Conservation (phyloP, 2,329 filamentous ascomycete genomes). For the Aspergillus glaucus region DNA sequence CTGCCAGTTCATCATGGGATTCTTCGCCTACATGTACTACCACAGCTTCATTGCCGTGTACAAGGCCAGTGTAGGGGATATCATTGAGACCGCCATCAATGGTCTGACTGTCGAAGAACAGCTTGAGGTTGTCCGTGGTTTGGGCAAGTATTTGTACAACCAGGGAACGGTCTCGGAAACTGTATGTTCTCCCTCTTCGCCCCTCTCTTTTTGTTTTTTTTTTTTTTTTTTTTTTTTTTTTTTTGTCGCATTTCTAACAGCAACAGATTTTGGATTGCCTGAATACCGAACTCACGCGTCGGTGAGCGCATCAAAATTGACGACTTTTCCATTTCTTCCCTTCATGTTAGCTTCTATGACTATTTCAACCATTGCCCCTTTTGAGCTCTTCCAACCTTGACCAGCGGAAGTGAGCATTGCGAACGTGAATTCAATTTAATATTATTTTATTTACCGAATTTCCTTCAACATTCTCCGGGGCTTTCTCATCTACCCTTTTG, state of each 20-base stretch:
- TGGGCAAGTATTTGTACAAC: conserved; percentile 59
- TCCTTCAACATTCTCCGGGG: conserved; percentile 3
- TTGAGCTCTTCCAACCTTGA: background rate
- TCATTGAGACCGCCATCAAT: conserved; percentile 86
- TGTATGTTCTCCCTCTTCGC: conserved; percentile 32
- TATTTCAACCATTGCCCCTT: background rate
- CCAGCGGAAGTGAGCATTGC: background rate
- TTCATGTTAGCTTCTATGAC: background rate
- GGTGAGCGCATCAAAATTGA: conserved; percentile 13
- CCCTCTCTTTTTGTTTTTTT: background rate
- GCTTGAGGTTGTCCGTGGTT: conserved; percentile 63
- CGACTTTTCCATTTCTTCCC: conserved; percentile 8
- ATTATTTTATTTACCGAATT: conserved; percentile 2
- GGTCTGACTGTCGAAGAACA: conserved; percentile 85
- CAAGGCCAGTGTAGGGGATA: conserved; percentile 74
- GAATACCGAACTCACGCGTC: conserved; percentile 29
- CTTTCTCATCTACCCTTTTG: background rate
- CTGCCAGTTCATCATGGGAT: conserved; percentile 99
- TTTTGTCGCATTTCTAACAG: conserved; percentile 10
- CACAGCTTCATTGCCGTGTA: conserved; percentile 92
- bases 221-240: too few relatives aligned
- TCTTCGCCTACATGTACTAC: conserved; percentile 98
- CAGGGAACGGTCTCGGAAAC: conserved; percentile 53
- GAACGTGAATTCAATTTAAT: conserved; percentile 5
- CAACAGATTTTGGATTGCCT: conserved; percentile 33